A percentile compares a stretch with the other conserved stretches of the same genome.
phyloP scores from a whole-genome alignment of 805 yeast species.

The Nakazawaea ishiwadae region DNA sequence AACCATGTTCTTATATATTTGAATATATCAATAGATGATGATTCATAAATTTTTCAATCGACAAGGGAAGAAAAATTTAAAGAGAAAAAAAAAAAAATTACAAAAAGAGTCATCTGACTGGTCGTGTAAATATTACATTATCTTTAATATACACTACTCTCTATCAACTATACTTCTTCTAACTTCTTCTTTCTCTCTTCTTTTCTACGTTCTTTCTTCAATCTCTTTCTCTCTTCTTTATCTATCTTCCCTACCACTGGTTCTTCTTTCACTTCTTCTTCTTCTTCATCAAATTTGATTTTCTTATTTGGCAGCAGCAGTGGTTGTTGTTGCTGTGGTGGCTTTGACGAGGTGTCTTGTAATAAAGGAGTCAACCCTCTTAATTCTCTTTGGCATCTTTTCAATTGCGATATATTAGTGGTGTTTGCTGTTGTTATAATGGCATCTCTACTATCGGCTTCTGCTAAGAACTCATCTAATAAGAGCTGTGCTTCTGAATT shows the following conservation, averaged over 20 bases:
- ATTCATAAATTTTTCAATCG: background rate
- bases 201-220: constrained; percentile 22
- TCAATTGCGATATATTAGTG: constrained; percentile 26
- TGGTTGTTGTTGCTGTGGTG: constrained; percentile 9
- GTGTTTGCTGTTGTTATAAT: constrained; percentile 15
- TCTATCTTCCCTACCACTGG: constrained; percentile 10
- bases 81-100: background rate
- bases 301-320: constrained; percentile 16
- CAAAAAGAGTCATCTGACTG: no score
- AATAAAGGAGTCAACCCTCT: constrained; percentile 32
- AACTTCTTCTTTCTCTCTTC: constrained; percentile 18
- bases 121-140: no score
- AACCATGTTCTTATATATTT: constrained; percentile 19
- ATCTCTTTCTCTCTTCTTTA: constrained; percentile 23
- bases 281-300: constrained; percentile 16
- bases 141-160: no score
- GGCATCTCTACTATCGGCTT: constrained; percentile 17
- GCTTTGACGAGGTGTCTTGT: constrained; percentile 16
- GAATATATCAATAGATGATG: background rate
- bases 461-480: constrained; percentile 21
- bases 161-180: no score
- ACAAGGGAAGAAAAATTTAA: no score
- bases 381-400: constrained; percentile 31
- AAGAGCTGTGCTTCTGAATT: constrained; percentile 20
- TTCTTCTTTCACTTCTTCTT: constrained; percentile 1